A percentile compares a stretch with the other conserved stretches of the same genome.
These are phyloP conservation scores for Bassia scoparia DNA, from an alignment of 148 eudicot genomes.

Conservation along the genomic window DNA sequence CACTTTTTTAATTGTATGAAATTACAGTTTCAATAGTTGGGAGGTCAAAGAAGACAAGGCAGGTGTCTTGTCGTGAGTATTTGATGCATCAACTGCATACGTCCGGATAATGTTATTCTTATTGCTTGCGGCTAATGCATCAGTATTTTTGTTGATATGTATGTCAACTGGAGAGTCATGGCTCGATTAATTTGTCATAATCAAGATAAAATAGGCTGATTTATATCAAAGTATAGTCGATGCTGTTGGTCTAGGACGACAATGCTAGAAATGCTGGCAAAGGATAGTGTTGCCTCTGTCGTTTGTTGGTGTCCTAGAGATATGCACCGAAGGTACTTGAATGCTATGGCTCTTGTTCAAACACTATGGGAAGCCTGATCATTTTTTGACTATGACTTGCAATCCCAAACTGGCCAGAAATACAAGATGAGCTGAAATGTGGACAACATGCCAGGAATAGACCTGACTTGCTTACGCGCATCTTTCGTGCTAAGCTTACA, in stretches of 20 bases:
- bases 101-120: background rate
- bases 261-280: background rate
- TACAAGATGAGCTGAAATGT: background rate
- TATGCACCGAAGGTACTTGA: background rate
- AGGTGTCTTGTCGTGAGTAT: background rate
- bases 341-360: conserved; percentile 15
- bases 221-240: background rate
- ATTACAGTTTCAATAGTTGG: no score
- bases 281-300: background rate
- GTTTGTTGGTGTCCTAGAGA: background rate
- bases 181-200: background rate
- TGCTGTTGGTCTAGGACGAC: background rate
- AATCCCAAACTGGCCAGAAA: conserved; percentile 10
- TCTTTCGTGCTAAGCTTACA: background rate
- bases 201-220: background rate
- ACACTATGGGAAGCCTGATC: background rate
- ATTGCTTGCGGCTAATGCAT: background rate
- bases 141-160: background rate
- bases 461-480: background rate
- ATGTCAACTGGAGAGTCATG: background rate
- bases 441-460: background rate
- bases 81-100: background rate
- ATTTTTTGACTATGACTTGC: background rate
- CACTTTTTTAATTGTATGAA: no score
- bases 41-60: background rate